Percentiles rank a stretch among this genome's conserved stretches.
Conservation (phyloP, 768 basidiomycete species). For the Leccinum boreale region DNA sequence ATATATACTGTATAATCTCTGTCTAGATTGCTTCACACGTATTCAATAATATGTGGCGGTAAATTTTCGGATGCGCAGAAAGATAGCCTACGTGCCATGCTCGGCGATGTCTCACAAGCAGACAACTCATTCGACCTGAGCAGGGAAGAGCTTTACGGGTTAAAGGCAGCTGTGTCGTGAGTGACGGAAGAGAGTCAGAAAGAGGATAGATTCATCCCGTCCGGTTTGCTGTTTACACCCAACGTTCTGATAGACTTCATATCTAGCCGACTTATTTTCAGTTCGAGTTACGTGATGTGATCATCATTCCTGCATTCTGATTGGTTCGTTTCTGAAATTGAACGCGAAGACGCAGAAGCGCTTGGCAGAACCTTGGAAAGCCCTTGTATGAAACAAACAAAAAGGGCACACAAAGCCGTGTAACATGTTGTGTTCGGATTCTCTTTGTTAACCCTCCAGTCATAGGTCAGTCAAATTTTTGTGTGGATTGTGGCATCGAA, state of each 20-base stretch:
- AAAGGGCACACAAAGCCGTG: constrained; percentile 14
- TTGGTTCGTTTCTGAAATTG: constrained; percentile 16
- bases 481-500: not conserved
- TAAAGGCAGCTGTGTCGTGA: constrained; percentile 24
- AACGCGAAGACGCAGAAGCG: constrained; percentile 5
- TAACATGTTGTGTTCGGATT: not conserved
- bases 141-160: constrained; percentile 21
- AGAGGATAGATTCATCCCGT: constrained; percentile 13
- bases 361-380: constrained; percentile 5
- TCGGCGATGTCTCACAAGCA: constrained; percentile 19
- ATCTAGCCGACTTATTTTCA: constrained; percentile 29
- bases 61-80: constrained; percentile 31
- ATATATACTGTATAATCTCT: not conserved
- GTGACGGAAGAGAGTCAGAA: constrained; percentile 9
- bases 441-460: not conserved
- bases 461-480: constrained; percentile 11
- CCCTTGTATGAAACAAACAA: constrained; percentile 8
- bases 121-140: constrained; percentile 29
- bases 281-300: constrained; percentile 24
- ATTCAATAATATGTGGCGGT: constrained; percentile 40
- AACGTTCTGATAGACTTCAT: constrained; percentile 9
- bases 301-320: constrained; percentile 10
- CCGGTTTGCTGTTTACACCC: constrained; percentile 9
- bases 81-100: constrained; percentile 24
- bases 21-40: constrained; percentile 51